A percentile compares a stretch with the other conserved stretches of the same genome.
Evolutionary conservation across 164 flowering plant genomes (phyloP).

Genomic region (Echeveria elegans): DNA sequence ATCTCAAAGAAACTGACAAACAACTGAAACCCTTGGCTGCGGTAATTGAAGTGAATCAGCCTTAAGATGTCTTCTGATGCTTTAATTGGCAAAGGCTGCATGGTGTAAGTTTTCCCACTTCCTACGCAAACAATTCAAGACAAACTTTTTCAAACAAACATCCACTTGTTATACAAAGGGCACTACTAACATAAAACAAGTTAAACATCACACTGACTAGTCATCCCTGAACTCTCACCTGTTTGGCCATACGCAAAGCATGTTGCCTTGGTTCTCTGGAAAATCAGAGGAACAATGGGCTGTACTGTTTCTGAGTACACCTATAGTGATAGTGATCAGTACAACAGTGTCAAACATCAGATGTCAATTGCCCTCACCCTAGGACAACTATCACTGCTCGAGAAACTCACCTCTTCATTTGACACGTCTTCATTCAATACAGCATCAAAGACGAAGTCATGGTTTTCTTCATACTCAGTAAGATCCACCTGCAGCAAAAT

Average conservation of each 20-base stretch:
- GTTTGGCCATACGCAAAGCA: slow-evolving; percentile 99
- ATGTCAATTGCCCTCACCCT: neutral
- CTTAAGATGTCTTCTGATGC: slow-evolving; percentile 78
- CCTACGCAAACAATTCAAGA: slow-evolving; percentile 33
- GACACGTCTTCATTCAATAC: slow-evolving; percentile 78
- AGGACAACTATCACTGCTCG: too few species aligned
- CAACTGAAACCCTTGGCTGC: slow-evolving; percentile 79
- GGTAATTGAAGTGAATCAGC: slow-evolving; percentile 58
- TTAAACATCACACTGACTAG: neutral
- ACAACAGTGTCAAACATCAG: neutral
- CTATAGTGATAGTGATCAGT: slow-evolving; percentile 23
- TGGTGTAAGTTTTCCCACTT: slow-evolving; percentile 91
- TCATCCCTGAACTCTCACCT: slow-evolving; percentile 36
- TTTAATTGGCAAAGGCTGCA: slow-evolving; percentile 87
- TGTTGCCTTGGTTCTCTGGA: slow-evolving; percentile 85
- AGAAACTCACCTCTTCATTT: slow-evolving; percentile 79
- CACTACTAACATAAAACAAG: neutral
- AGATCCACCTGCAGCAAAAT: slow-evolving; percentile 65
- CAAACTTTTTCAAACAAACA: neutral
- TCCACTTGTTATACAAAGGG: neutral
- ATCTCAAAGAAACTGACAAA: slow-evolving; percentile 92
- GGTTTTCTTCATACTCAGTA: slow-evolving; percentile 85
- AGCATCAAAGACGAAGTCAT: slow-evolving; percentile 92
- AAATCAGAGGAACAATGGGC: slow-evolving; percentile 81
- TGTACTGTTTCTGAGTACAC: slow-evolving; percentile 85